Percentiles rank a stretch among this genome's conserved stretches.
phyloP scores from a whole-genome alignment of 805 yeast genomes.

The Kuraishia ogatae region DNA sequence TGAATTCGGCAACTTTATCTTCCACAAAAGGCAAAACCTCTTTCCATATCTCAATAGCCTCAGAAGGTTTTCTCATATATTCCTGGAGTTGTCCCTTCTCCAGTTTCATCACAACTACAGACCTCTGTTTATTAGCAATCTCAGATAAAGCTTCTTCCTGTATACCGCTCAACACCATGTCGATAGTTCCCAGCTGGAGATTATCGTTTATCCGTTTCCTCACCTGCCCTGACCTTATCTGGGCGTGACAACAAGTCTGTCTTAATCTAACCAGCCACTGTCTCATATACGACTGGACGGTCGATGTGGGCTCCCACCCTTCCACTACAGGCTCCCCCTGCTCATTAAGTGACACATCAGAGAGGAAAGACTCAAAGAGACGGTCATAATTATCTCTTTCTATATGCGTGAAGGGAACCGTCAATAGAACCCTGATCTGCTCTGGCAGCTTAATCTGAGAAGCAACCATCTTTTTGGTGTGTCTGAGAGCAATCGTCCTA shows the following conservation, averaged over 20 bases:
- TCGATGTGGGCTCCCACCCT: slow-evolving; percentile 38
- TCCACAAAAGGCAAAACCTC: slow-evolving; percentile 26
- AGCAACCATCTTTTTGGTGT: slow-evolving; percentile 77
- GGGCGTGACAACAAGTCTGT: slow-evolving; percentile 80
- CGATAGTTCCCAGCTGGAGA: slow-evolving; percentile 39
- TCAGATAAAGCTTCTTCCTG: slow-evolving; percentile 44
- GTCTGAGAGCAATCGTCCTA: slow-evolving; percentile 53
- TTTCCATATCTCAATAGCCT: slow-evolving; percentile 41
- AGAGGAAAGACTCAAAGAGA: slow-evolving; percentile 48
- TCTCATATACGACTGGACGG: slow-evolving; percentile 40
- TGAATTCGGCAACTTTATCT: slow-evolving; percentile 10
- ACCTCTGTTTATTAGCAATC: slow-evolving; percentile 39
- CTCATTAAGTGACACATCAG: slow-evolving; percentile 44
- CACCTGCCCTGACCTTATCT: slow-evolving; percentile 13
- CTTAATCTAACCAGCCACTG: slow-evolving; percentile 64
- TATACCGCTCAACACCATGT: slow-evolving; percentile 62
- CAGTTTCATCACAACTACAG: slow-evolving; percentile 32
- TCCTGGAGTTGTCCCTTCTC: slow-evolving; percentile 70
- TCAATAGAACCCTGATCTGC: slow-evolving; percentile 61
- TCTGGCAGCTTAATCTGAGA: slow-evolving; percentile 72
- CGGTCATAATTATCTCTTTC: slow-evolving; percentile 80
- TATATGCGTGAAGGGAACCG: slow-evolving; percentile 70
- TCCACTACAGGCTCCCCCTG: slow-evolving; percentile 39
- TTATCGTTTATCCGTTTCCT: slow-evolving; percentile 6
- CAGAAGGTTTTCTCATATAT: slow-evolving; percentile 36